Evolutionary conservation across 2,329 filamentous ascomycete species (phyloP), one percentile per base, ranked within the genome.

Genomic region (Coleophoma cylindrospora): DNA sequence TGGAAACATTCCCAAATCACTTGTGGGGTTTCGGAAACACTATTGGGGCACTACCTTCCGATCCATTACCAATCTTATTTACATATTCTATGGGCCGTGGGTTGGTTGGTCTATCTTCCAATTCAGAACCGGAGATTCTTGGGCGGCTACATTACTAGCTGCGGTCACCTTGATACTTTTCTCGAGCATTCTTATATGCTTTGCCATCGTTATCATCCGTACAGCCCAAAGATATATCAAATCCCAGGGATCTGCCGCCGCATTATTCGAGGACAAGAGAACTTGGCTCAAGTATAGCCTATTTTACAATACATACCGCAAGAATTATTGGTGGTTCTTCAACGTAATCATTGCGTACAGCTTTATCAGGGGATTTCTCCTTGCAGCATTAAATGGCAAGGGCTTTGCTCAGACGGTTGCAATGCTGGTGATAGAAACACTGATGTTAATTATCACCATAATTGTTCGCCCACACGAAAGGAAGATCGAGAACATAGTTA

Each of bases 271-370:
- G 53, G 79, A 96, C 71, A 92, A 91, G 74, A 80, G 86, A 52
- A 83, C 86, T 34, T 96, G 92, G 91, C 79, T 88, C 67, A 94
- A 91, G 74, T 96, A 96, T 77, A 91, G 87, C 62, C 77, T 95
- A 52, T 96, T 96, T 72, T 96, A 96, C 74, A 91, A 96, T 63
- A 86, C 85, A 59, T 96, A 95, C 76, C 89, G 89, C 72, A 88
- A 86, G 68, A 81, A 83, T 59, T 95, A 91, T 74, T 96, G 91
- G 91, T 96, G 91, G 91, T 72, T 96, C 27, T 96, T 96, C 64
- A 79, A 96, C 13, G 91, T 92, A 0, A 75, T 80, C 53, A 95
- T 96, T 62, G 54, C 89, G 57, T 96, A 96, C 74, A 86, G 91
- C 74, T 89, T 96, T 64, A 83, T 81, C 66, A 91, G 91, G 72